Conservation (phyloP, 257 asterid genomes). For the Marsdenia floribunda region DNA sequence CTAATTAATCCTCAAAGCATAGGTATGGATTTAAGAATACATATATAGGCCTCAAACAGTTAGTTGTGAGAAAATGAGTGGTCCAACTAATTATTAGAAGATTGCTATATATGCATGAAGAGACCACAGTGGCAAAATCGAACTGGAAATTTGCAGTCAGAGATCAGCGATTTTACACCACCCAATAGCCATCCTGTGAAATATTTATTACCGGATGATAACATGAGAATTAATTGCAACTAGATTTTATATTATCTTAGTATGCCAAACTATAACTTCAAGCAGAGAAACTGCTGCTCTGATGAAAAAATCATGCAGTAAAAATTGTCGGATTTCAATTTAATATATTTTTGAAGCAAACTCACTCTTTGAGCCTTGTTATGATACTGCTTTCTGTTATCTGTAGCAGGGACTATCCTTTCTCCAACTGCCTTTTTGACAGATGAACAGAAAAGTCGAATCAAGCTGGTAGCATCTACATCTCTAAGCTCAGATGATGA, state of each 20-base stretch:
- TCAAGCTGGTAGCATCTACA: conserved; percentile 80
- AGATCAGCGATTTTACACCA: neutral
- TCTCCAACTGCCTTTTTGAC: conserved; percentile 92
- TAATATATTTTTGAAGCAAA: neutral
- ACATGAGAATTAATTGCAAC: neutral
- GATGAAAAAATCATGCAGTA: neutral
- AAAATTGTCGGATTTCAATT: neutral
- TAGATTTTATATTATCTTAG: neutral
- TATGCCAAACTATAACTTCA: neutral
- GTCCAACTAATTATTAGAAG: neutral
- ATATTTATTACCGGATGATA: neutral
- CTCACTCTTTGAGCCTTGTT: conserved; percentile 81
- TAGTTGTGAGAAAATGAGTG: neutral
- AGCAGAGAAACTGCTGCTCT: conserved; percentile 2
- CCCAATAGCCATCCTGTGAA: neutral
- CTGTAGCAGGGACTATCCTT: conserved; percentile 89
- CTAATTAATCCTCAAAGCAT: no score
- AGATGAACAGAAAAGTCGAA: conserved; percentile 84
- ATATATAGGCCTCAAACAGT: neutral
- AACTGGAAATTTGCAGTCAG: neutral
- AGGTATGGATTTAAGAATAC: neutral
- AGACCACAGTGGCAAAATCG: neutral
- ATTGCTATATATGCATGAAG: neutral
- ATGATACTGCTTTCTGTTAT: conserved; percentile 64
- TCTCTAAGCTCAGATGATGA: conserved; percentile 78